A percentile compares a stretch with the other conserved stretches of the same genome.
Conservation (phyloP, 441 rosid genomes). For the Bocquillonia castaneifolia region DNA sequence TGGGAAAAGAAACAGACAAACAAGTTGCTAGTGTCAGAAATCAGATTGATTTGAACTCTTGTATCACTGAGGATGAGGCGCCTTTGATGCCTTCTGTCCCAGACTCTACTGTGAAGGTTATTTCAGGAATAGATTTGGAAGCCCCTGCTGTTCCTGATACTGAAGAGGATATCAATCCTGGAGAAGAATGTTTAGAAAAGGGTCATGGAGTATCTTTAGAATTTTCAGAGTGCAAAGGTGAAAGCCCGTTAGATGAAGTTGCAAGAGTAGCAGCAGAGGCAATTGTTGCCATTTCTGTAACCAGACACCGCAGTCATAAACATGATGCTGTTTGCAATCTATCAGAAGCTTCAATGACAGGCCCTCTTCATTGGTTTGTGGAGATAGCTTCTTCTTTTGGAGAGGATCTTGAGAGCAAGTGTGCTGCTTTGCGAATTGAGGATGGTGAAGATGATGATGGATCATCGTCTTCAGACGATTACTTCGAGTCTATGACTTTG, state of each 20-base stretch:
- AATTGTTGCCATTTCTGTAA: slow-evolving; percentile 60
- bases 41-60: slow-evolving; percentile 70
- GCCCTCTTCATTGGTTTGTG: slow-evolving; percentile 83
- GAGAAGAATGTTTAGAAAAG: slow-evolving; percentile 33
- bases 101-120: slow-evolving; percentile 31
- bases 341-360: slow-evolving; percentile 38
- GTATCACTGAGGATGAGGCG: slow-evolving; percentile 62
- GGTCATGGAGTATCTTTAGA: slow-evolving; percentile 29
- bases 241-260: slow-evolving; percentile 36
- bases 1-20: slow-evolving; percentile 35
- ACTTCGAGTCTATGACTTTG: slow-evolving; percentile 81
- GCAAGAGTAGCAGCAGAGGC: slow-evolving; percentile 65
- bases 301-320: slow-evolving; percentile 19
- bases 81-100: slow-evolving; percentile 33
- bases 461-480: slow-evolving; percentile 56
- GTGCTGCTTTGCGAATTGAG: slow-evolving; percentile 31
- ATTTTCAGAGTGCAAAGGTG: slow-evolving; percentile 29
- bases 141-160: slow-evolving; percentile 51
- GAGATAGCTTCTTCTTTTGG: slow-evolving; percentile 50
- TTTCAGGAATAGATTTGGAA: slow-evolving; percentile 67
- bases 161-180: slow-evolving; percentile 40
- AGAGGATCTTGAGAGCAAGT: slow-evolving; percentile 42
- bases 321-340: slow-evolving; percentile 36
- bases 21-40: slow-evolving; percentile 35
- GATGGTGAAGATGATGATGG: slow-evolving; percentile 35